Conservation (phyloP, 2,329 filamentous ascomycete genomes). For the Alternaria tenuissima region DNA sequence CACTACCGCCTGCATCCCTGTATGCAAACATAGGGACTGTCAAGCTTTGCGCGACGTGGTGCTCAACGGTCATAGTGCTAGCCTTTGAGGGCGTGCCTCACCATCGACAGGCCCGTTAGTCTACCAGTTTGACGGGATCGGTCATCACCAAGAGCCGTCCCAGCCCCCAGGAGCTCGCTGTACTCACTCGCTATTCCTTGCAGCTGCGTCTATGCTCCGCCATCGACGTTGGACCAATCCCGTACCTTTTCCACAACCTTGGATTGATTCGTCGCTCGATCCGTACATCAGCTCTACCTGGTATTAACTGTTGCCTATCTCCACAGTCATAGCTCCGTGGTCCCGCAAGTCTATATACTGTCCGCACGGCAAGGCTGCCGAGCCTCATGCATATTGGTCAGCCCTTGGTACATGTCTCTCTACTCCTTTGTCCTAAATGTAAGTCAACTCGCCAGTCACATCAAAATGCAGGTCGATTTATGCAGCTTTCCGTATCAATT, state of each 20-base stretch:
- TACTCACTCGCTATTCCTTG: slow-evolving; percentile 38
- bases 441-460: slow-evolving; percentile 44
- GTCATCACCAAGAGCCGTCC: slow-evolving; percentile 46
- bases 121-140: slow-evolving; percentile 46
- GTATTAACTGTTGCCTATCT: slow-evolving; percentile 37
- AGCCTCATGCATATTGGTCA: slow-evolving; percentile 37
- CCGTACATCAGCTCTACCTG: slow-evolving; percentile 23
- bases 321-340: slow-evolving; percentile 42
- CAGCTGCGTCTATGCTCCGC: slow-evolving; percentile 36
- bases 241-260: slow-evolving; percentile 33
- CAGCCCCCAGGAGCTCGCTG: slow-evolving; percentile 35
- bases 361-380: slow-evolving; percentile 38
- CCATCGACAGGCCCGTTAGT: slow-evolving; percentile 40
- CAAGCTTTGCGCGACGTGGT: slow-evolving; percentile 47
- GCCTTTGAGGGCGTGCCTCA: slow-evolving; percentile 40
- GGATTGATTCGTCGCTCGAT: slow-evolving; percentile 33
- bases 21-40: slow-evolving; percentile 32
- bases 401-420: slow-evolving; percentile 43
- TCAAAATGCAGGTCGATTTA: slow-evolving; percentile 41
- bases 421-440: slow-evolving; percentile 48
- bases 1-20: slow-evolving; percentile 29
- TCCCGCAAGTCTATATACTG: slow-evolving; percentile 28
- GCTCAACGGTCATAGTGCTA: slow-evolving; percentile 42
- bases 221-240: slow-evolving; percentile 34
- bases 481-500: slow-evolving; percentile 43